phyloP scores from a whole-genome alignment of 2,329 filamentous ascomycete species.

The Rhytidhysteron rufulum region DNA sequence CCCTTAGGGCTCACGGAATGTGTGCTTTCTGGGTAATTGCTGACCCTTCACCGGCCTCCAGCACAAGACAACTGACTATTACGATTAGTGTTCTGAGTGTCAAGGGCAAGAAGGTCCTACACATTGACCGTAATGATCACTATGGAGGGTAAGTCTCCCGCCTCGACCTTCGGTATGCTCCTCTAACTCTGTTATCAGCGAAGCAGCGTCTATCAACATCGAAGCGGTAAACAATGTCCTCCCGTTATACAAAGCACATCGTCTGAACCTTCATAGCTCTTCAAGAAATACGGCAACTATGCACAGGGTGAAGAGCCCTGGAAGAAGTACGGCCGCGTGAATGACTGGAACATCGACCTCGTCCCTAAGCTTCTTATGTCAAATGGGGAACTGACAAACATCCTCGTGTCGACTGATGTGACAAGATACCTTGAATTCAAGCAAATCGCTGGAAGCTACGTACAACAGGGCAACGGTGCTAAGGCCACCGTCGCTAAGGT shows the following conservation, averaged over 20 bases:
- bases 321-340: conserved; percentile 94
- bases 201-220: conserved; percentile 95
- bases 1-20: conserved; percentile 88
- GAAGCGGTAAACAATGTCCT: conserved; percentile 56
- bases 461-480: conserved; percentile 78
- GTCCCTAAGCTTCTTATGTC: conserved; percentile 99
- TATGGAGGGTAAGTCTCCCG: conserved; percentile 78
- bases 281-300: conserved; percentile 93
- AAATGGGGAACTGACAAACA: conserved; percentile 96
- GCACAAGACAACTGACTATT: no score
- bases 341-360: conserved; percentile 99
- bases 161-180: conserved; percentile 5
- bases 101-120: conserved; percentile 97
- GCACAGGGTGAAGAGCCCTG: conserved; percentile 79
- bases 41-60: no score
- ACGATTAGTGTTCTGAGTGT: conserved; percentile 84
- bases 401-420: conserved; percentile 88
- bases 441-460: conserved; percentile 85
- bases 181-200: conserved; percentile 53
- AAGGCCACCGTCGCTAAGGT: conserved; percentile 96
- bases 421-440: conserved; percentile 53
- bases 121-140: conserved; percentile 98
- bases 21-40: conserved; percentile 84
- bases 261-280: conserved; percentile 63
- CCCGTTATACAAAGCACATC: conserved; percentile 21